A percentile compares a stretch with the other conserved stretches of the same genome.
Evolutionary conservation across 306 rosid genomes (phyloP).

Genomic region (Betula pendula): DNA sequence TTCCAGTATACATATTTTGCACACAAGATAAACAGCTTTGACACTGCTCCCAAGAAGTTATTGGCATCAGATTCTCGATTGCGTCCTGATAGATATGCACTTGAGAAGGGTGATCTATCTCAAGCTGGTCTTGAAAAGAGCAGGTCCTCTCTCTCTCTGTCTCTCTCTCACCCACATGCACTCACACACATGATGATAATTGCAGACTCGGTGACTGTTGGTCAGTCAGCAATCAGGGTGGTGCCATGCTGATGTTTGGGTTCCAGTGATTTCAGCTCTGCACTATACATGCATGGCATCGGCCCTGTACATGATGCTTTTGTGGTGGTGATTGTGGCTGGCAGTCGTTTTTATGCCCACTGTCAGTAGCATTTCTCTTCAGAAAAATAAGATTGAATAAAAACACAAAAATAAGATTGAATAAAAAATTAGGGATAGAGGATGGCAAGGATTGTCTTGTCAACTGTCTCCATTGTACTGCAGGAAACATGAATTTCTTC

Average conservation of each 20-base stretch:
- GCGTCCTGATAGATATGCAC: constrained; percentile 89
- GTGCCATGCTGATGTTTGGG: background rate
- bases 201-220: background rate
- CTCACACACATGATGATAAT: background rate
- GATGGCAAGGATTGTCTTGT: background rate
- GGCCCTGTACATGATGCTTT: background rate
- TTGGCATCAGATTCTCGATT: constrained; percentile 89
- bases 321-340: background rate
- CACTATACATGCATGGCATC: background rate
- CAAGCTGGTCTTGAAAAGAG: constrained; percentile 78
- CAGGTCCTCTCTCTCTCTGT: constrained; percentile 44
- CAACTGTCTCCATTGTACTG: background rate
- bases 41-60: constrained; percentile 87
- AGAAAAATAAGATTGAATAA: background rate
- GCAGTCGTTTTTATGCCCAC: background rate
- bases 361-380: background rate
- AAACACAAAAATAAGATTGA: background rate
- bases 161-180: background rate
- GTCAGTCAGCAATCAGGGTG: background rate
- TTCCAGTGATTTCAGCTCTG: background rate
- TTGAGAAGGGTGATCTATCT: constrained; percentile 84
- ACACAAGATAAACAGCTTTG: constrained; percentile 89
- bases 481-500: background rate
- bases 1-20: constrained; percentile 95
- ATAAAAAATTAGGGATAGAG: background rate